phyloP scores from a whole-genome alignment of 495 filamentous ascomycete genomes.

The Cercophora newfieldiana region DNA sequence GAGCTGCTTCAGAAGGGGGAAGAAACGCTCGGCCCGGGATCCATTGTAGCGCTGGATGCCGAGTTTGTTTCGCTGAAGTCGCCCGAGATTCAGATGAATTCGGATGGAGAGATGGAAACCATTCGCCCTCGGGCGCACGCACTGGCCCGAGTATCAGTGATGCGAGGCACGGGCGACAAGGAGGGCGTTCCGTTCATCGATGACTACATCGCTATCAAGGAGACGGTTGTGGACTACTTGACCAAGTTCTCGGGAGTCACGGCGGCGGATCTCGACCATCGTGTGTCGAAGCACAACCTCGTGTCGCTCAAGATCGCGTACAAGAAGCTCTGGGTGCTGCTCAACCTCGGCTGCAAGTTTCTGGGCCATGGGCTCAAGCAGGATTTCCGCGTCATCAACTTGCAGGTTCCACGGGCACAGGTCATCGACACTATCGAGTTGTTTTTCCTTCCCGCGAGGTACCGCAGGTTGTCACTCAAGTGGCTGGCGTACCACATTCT shows the following conservation, averaged over 20 bases:
- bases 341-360: constrained; percentile 92
- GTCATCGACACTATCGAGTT: constrained; percentile 90
- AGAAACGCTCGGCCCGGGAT: constrained; percentile 68
- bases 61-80: constrained; percentile 92
- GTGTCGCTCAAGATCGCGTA: constrained; percentile 89
- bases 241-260: constrained; percentile 91
- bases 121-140: constrained; percentile 82
- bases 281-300: constrained; percentile 71
- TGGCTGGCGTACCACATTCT: constrained; percentile 88
- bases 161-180: constrained; percentile 71
- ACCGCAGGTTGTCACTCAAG: constrained; percentile 79
- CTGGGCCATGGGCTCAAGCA: constrained; percentile 89
- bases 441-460: constrained; percentile 68
- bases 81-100: constrained; percentile 89
- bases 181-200: constrained; percentile 91
- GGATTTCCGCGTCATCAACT: constrained; percentile 97
- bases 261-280: constrained; percentile 75
- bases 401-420: constrained; percentile 87
- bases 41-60: constrained; percentile 85
- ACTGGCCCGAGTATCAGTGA: constrained; percentile 82
- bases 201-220: constrained; percentile 89
- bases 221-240: constrained; percentile 93
- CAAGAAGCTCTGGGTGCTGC: constrained; percentile 95
- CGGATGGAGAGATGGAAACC: constrained; percentile 82
- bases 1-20: constrained; percentile 57